These are phyloP conservation scores for Boletellus sp. DNA, from an alignment of 768 basidiomycete genomes.

Conservation along the genomic window DNA sequence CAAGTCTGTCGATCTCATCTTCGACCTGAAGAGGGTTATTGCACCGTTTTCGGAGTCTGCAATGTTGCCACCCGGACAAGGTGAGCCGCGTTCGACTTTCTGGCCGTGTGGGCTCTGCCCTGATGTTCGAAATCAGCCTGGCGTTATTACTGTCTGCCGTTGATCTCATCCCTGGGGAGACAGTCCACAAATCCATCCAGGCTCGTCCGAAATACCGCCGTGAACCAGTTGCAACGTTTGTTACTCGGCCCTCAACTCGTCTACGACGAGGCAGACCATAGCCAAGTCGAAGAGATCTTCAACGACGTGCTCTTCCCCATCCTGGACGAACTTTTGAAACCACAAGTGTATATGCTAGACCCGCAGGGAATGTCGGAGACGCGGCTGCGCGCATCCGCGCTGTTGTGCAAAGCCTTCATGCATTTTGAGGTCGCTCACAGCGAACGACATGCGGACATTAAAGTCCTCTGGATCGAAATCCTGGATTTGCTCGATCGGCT, in stretches of 20 bases:
- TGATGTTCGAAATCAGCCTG: constrained; percentile 51
- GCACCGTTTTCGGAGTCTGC: constrained; percentile 51
- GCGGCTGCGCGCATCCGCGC: constrained; percentile 78
- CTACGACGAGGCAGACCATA: constrained; percentile 53
- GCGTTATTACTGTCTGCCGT: constrained; percentile 71
- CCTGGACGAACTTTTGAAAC: constrained; percentile 85
- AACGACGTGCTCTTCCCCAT: constrained; percentile 88
- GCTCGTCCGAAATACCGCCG: constrained; percentile 80
- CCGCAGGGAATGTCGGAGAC: constrained; percentile 90
- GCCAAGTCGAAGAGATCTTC: constrained; percentile 78
- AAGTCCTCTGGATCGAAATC: constrained; percentile 83
- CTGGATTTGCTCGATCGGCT: constrained; percentile 85
- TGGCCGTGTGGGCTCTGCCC: background rate
- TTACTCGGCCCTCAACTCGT: constrained; percentile 73
- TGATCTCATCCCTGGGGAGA: constrained; percentile 67
- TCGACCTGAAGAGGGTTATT: constrained; percentile 66
- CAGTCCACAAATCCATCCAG: constrained; percentile 81
- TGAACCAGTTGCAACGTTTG: constrained; percentile 78
- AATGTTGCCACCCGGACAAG: constrained; percentile 35
- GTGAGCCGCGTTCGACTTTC: constrained; percentile 14
- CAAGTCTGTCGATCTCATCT: constrained; percentile 77
- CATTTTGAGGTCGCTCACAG: constrained; percentile 80
- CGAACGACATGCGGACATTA: constrained; percentile 55
- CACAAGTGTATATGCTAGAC: constrained; percentile 74
- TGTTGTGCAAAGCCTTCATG: constrained; percentile 94